Conservation (phyloP, 306 rosid genomes). For the Datisca glomerata region DNA sequence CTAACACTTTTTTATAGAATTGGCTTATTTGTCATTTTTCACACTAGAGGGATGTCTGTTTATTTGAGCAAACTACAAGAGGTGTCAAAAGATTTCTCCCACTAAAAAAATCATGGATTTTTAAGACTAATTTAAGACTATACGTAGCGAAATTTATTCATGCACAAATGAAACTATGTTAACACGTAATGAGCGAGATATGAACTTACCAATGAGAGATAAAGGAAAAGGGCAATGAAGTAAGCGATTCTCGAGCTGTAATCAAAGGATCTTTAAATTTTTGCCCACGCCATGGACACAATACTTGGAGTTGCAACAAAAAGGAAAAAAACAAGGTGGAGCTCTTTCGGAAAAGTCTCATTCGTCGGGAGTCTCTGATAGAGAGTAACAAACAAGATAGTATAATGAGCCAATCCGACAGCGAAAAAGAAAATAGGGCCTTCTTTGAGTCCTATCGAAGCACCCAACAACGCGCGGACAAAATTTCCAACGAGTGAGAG, state of each 20-base stretch:
- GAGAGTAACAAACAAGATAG: slow-evolving; percentile 73
- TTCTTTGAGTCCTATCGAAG: slow-evolving; percentile 77
- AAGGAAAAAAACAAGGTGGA: slow-evolving; percentile 1
- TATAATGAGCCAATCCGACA: slow-evolving; percentile 71
- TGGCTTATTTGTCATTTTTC: too few species aligned
- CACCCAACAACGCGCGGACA: slow-evolving; percentile 81
- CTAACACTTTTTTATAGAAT: too few species aligned
- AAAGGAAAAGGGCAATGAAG: slow-evolving; percentile 1
- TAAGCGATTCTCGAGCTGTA: neutral
- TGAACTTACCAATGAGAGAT: slow-evolving; percentile 53
- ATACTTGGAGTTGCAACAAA: slow-evolving; percentile 21
- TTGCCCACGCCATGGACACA: slow-evolving; percentile 61
- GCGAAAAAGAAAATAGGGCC: slow-evolving; percentile 90
- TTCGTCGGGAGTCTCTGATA: slow-evolving; percentile 87
- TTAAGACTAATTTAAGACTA: too few species aligned
- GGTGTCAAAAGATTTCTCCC: neutral
- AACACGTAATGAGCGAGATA: neutral
- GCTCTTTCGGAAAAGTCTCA: slow-evolving; percentile 65
- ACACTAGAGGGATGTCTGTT: too few species aligned
- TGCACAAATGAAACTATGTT: neutral
- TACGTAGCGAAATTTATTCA: too few species aligned
- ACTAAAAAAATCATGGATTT: too few species aligned
- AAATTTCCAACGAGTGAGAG: slow-evolving; percentile 80
- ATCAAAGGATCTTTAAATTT: neutral
- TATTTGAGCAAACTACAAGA: too few species aligned